Evolutionary conservation across 1,139 yeast species (phyloP).

Genomic region (Hansenula sp.): DNA sequence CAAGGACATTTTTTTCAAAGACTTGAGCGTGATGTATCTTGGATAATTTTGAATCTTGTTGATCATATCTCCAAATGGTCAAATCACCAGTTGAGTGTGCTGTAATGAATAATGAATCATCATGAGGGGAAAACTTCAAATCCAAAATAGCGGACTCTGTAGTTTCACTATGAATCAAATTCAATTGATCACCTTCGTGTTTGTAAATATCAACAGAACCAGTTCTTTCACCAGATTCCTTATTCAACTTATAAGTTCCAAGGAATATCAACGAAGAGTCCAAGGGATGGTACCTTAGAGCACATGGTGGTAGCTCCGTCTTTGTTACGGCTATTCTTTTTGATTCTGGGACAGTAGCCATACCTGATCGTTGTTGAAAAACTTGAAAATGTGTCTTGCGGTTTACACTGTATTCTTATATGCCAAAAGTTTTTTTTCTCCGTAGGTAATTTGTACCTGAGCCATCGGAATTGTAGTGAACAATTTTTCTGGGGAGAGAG

Average conservation of each 20-base stretch:
- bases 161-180: slow-evolving; percentile 24
- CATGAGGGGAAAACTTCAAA: slow-evolving; percentile 58
- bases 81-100: slow-evolving; percentile 83
- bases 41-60: slow-evolving; percentile 17
- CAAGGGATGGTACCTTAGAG: slow-evolving; percentile 56
- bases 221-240: slow-evolving; percentile 50
- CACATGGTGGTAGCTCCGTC: slow-evolving; percentile 78
- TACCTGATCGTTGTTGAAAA: too few relatives aligned
- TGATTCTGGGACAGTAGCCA: background rate
- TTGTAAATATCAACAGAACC: slow-evolving; percentile 72
- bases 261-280: slow-evolving; percentile 47
- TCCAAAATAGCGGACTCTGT: slow-evolving; percentile 74
- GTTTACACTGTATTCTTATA: too few relatives aligned
- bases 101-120: slow-evolving; percentile 45
- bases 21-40: slow-evolving; percentile 32
- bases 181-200: slow-evolving; percentile 23
- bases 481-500: background rate
- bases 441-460: background rate
- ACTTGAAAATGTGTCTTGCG: too few relatives aligned
- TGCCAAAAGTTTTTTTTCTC: too few relatives aligned
- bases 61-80: slow-evolving; percentile 49
- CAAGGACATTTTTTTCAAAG: slow-evolving; percentile 46
- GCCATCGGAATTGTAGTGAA: background rate
- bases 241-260: slow-evolving; percentile 77
- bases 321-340: slow-evolving; percentile 27